phyloP scores from a whole-genome alignment of 176 grass and related monocot species.

The Avena sativa region DNA sequence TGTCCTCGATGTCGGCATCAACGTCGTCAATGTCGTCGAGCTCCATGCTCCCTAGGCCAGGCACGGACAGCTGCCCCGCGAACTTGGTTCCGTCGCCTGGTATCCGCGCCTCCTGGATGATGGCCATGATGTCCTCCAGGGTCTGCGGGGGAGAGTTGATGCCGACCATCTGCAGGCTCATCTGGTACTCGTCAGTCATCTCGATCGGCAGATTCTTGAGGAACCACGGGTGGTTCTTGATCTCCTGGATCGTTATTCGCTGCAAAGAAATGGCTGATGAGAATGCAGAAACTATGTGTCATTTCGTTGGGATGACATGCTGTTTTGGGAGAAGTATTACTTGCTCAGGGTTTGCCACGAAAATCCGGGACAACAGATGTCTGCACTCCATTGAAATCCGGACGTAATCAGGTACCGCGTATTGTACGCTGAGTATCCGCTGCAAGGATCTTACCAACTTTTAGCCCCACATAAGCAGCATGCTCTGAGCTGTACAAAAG shows the following conservation, averaged over 20 bases:
- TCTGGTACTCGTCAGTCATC: constrained; percentile 90
- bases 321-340: constrained; percentile 43
- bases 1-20: constrained; percentile 76
- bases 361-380: constrained; percentile 92
- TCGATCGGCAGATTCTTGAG: constrained; percentile 93
- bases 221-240: constrained; percentile 98
- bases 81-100: constrained; percentile 47
- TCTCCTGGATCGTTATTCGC: constrained; percentile 95
- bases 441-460: constrained; percentile 47
- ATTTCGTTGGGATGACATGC: not conserved
- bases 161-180: constrained; percentile 38
- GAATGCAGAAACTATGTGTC: not conserved
- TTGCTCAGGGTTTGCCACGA: constrained; percentile 89
- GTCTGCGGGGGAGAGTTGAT: constrained; percentile 47
- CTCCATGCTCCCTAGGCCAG: constrained; percentile 76
- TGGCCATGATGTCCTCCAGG: constrained; percentile 72
- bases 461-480: constrained; percentile 11
- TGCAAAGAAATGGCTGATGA: constrained; percentile 46
- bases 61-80: constrained; percentile 50
- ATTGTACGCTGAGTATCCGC: constrained; percentile 95
- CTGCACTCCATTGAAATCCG: constrained; percentile 85
- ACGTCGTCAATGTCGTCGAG: constrained; percentile 76
- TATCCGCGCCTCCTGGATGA: constrained; percentile 81
- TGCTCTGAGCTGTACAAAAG: not conserved
- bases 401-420: constrained; percentile 78